phyloP scores from a whole-genome alignment of 345 rosid species.

The Linum tenue region DNA sequence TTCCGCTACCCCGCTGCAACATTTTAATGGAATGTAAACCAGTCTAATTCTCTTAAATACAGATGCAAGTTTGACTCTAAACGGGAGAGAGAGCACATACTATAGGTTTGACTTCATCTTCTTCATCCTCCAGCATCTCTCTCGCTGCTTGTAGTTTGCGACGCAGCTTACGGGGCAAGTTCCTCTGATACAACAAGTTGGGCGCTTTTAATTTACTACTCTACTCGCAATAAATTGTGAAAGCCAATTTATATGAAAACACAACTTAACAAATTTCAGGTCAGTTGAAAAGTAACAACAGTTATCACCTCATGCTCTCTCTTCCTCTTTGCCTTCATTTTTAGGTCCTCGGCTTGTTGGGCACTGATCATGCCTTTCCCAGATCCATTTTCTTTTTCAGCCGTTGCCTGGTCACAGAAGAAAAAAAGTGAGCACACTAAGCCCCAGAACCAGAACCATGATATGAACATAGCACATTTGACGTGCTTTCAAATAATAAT shows the following conservation, averaged over 20 bases:
- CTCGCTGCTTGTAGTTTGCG: slow-evolving; percentile 91
- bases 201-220: neutral
- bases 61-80: neutral
- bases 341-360: slow-evolving; percentile 76
- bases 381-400: slow-evolving; percentile 38
- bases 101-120: slow-evolving; percentile 26
- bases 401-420: slow-evolving; percentile 34
- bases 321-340: slow-evolving; percentile 88
- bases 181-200: slow-evolving; percentile 46
- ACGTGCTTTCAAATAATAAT: no score
- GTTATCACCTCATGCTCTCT: slow-evolving; percentile 67
- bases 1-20: slow-evolving; percentile 36
- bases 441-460: neutral
- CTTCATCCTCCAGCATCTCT: slow-evolving; percentile 84
- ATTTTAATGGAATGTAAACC: neutral
- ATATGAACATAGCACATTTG: neutral
- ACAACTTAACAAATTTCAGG: neutral
- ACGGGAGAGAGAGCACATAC: slow-evolving; percentile 29
- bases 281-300: slow-evolving; percentile 5
- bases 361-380: slow-evolving; percentile 66
- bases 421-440: neutral
- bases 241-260: neutral
- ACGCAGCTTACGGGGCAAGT: slow-evolving; percentile 77
- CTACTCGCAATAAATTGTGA: neutral
- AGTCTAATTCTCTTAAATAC: neutral